Evolutionary conservation across 2,329 filamentous ascomycete genomes (phyloP).

Genomic region (Stemphylium lycopersici): DNA sequence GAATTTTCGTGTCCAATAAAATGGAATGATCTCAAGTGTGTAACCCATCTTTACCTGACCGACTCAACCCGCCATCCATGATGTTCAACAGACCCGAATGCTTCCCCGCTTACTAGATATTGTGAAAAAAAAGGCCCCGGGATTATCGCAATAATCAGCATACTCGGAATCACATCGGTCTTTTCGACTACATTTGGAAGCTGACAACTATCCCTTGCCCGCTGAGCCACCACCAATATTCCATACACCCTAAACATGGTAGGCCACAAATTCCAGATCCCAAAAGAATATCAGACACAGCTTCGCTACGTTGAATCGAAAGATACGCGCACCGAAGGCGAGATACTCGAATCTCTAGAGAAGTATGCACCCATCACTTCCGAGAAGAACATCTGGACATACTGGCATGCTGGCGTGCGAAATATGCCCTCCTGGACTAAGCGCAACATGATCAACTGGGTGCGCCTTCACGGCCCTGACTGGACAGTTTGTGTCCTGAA

Average conservation of each 20-base stretch:
- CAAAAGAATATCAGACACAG: slow-evolving; percentile 21
- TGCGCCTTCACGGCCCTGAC: slow-evolving; percentile 45
- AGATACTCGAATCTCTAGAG: slow-evolving; percentile 25
- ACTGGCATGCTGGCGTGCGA: slow-evolving; percentile 48
- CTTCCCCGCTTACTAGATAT: too few relatives aligned
- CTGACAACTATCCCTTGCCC: background rate
- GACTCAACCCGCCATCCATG: too few relatives aligned
- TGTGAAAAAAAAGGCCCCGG: too few relatives aligned
- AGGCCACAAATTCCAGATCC: slow-evolving; percentile 9
- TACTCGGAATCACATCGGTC: too few relatives aligned
- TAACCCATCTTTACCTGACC: too few relatives aligned
- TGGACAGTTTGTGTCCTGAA: slow-evolving; percentile 55
- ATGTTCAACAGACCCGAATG: too few relatives aligned
- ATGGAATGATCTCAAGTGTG: too few relatives aligned
- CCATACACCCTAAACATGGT: slow-evolving; percentile 7
- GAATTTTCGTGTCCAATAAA: too few relatives aligned
- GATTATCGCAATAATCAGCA: too few relatives aligned
- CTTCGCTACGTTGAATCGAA: slow-evolving; percentile 20
- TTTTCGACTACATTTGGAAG: too few relatives aligned
- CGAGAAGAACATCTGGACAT: slow-evolving; percentile 52
- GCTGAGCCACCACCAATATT: background rate
- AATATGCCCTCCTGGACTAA: slow-evolving; percentile 49
- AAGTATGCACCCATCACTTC: slow-evolving; percentile 37
- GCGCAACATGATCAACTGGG: slow-evolving; percentile 52
- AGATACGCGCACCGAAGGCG: slow-evolving; percentile 26